Percentiles rank a stretch among this genome's conserved stretches.
Conservation (phyloP, 2,329 filamentous ascomycete species). For the Sclerotinia minor region DNA sequence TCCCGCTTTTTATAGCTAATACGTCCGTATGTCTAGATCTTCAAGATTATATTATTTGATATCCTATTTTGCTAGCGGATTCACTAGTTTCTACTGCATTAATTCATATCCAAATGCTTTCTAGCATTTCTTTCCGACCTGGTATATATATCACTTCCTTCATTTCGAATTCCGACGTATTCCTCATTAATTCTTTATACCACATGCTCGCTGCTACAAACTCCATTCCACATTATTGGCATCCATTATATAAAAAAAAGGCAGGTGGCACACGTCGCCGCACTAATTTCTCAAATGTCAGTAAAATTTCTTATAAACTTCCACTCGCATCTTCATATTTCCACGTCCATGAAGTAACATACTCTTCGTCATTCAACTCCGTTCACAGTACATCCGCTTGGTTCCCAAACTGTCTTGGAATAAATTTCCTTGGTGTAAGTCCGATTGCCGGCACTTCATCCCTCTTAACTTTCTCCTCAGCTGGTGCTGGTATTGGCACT, state of each 20-base stretch:
- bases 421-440: neutral
- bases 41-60: neutral
- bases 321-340: neutral
- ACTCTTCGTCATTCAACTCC: neutral
- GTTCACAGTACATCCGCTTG: neutral
- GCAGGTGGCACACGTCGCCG: neutral
- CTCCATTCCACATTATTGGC: neutral
- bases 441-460: neutral
- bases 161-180: neutral
- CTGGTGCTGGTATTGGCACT: slow-evolving; percentile 10
- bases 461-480: slow-evolving; percentile 2
- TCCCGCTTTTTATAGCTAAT: neutral
- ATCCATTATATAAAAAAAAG: neutral
- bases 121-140: neutral
- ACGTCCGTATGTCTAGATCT: neutral
- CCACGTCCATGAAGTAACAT: neutral
- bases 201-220: neutral
- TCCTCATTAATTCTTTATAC: slow-evolving; percentile 2
- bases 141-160: slow-evolving; percentile 9
- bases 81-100: neutral
- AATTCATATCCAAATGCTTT: neutral
- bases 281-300: neutral
- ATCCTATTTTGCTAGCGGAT: neutral
- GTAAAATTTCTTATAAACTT: neutral
- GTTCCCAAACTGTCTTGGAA: neutral